Evolutionary conservation across 1,139 yeast species (phyloP).

Genomic region (Suhomyces kunorum): DNA sequence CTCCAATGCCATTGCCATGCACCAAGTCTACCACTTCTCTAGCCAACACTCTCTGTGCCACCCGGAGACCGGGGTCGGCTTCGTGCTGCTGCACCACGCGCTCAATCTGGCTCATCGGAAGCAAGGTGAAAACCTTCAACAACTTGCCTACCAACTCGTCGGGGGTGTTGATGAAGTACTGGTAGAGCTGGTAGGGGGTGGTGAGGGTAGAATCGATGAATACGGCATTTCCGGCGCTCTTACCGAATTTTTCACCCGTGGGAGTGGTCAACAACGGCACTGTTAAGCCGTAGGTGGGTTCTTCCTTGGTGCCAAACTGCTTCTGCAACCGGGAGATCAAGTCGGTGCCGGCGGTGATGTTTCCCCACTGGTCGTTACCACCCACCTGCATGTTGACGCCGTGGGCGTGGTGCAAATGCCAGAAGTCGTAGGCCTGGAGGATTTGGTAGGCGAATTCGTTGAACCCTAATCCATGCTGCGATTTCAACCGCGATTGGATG

Average conservation of each 20-base stretch:
- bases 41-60: slow-evolving; percentile 78
- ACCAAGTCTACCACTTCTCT: slow-evolving; percentile 82
- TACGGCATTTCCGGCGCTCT: slow-evolving; percentile 95
- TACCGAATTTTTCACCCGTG: slow-evolving; percentile 92
- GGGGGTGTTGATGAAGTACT: slow-evolving; percentile 76
- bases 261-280: slow-evolving; percentile 90
- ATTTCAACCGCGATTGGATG: slow-evolving; percentile 68
- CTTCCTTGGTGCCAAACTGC: slow-evolving; percentile 16
- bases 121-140: slow-evolving; percentile 73
- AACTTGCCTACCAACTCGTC: slow-evolving; percentile 75
- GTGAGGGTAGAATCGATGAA: slow-evolving; percentile 77
- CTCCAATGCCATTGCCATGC: slow-evolving; percentile 80
- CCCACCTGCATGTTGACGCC: slow-evolving; percentile 82
- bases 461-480: slow-evolving; percentile 81
- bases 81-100: slow-evolving; percentile 53
- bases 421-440: slow-evolving; percentile 91
- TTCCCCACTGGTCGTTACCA: slow-evolving; percentile 99
- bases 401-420: slow-evolving; percentile 65
- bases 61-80: slow-evolving; percentile 59
- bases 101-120: slow-evolving; percentile 64
- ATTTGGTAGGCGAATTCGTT: slow-evolving; percentile 93
- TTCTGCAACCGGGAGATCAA: slow-evolving; percentile 65
- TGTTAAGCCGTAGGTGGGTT: slow-evolving; percentile 68
- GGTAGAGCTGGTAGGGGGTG: slow-evolving; percentile 80
- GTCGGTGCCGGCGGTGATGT: slow-evolving; percentile 94